Evolutionary conservation across 305 asterid species (phyloP), one percentile per base, ranked within the genome.

Genomic region (Fraxinus angustifolia): DNA sequence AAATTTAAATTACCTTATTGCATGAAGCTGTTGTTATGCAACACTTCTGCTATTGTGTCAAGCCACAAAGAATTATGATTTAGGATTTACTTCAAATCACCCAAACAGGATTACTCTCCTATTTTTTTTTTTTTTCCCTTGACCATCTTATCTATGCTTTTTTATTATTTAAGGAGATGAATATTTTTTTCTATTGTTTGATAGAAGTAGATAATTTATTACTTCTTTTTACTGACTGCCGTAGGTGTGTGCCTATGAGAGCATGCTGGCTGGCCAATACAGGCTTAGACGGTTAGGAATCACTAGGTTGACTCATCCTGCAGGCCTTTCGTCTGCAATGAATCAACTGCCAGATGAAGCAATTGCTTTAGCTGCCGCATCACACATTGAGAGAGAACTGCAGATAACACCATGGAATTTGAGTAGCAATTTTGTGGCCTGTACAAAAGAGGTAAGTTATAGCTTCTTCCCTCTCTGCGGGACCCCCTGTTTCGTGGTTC

Each of bases 331-430:
- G 36, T 88, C 99, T 81, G 99, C 99, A 79, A 92, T 96, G 99
- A 96, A 91, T 89, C 99, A 93, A 92, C 98, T 96, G 87, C 99
- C 99, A 65, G 97, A 90, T 90, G 99, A 96, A 91, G 99, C 99
- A 75, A 91, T 96, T 84, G 86, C 99, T 84, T 89, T 96, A 89
- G 99, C 99, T 81, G 98, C 98, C 73, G 99, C 99, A 73, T 92
- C 99, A 62, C 99, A 96, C 88, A 91, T 96, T 80, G 99, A 96
- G 91, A 93, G 99, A 88, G 99, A 96, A 88, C 92, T 96, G 84
- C 98, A 93, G 87, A 94, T 96, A 82, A 96, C 99, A 16, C 99
- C 99, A n/a, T 96, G 99, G 98, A 96, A 93, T 87, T 89, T 96
- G 92, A 96, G 98, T 82, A 90, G 91, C 86, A 96, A 94, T 83